Conservation (phyloP, 2,329 filamentous ascomycete species). For the Pyrenochaeta sp. region DNA sequence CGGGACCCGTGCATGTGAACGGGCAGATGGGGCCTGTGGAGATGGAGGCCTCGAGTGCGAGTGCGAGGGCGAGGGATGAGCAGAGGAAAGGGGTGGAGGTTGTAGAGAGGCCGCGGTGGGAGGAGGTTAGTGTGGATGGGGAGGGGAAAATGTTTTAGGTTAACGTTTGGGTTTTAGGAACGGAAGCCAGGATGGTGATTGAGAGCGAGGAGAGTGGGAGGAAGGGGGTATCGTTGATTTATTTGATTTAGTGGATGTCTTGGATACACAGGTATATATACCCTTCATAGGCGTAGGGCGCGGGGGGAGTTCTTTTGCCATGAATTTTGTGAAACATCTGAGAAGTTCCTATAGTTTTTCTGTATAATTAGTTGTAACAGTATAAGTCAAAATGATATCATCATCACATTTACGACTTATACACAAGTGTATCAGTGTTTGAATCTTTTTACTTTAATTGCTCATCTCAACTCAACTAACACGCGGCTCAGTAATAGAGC, state of each 20-base stretch:
- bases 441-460: constrained; percentile 5
- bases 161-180: not conserved
- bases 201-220: not conserved
- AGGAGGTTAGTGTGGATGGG: constrained; percentile 7
- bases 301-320: no score
- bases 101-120: constrained; percentile 1
- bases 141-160: not conserved
- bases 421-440: not conserved
- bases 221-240: no score
- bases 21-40: constrained; percentile 5
- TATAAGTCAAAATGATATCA: no score
- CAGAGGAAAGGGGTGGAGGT: not conserved
- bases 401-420: no score
- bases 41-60: constrained; percentile 4
- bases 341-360: no score
- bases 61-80: not conserved
- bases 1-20: constrained; percentile 7
- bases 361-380: no score
- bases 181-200: not conserved
- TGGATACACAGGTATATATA: no score
- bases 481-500: constrained; percentile 5
- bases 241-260: no score
- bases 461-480: not conserved
- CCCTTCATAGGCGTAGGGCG: no score
- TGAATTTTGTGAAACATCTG: no score